phyloP scores from a whole-genome alignment of 2,329 filamentous ascomycete species.

The Tolypocladium amazonense region DNA sequence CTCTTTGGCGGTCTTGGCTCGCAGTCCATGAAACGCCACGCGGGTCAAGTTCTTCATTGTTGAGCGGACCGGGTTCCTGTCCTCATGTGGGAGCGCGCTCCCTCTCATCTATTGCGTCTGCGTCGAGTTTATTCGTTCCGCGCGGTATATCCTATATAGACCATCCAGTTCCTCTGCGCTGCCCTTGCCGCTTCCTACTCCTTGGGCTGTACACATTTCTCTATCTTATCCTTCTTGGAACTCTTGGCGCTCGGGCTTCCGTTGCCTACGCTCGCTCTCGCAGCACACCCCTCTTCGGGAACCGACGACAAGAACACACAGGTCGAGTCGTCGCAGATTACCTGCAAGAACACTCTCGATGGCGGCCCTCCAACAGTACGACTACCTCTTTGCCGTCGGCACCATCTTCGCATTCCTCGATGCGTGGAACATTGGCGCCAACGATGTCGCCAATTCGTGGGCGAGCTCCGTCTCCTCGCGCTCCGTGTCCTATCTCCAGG shows the following conservation, averaged over 20 bases:
- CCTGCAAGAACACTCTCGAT: slow-evolving; percentile 6
- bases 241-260: not conserved
- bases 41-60: not conserved
- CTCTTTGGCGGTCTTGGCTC: not conserved
- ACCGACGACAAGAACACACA: not conserved
- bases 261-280: not conserved
- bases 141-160: not conserved
- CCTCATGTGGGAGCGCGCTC: not conserved
- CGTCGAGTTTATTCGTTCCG: no score
- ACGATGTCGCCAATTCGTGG: slow-evolving; percentile 70
- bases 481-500: slow-evolving; percentile 51
- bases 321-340: not conserved
- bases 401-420: slow-evolving; percentile 56
- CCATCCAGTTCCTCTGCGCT: not conserved
- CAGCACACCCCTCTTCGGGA: not conserved
- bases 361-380: slow-evolving; percentile 34
- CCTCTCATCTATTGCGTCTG: not conserved
- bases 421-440: slow-evolving; percentile 48
- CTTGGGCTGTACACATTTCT: not conserved
- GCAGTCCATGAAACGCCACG: not conserved
- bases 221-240: no score
- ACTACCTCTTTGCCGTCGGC: slow-evolving; percentile 54
- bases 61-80: not conserved
- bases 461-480: slow-evolving; percentile 63
- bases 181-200: no score